A percentile compares a stretch with the other conserved stretches of the same genome.
These are phyloP conservation scores for Dendrocalamus sinicus DNA, from an alignment of 176 grass and related monocot species.

Conservation along the genomic window DNA sequence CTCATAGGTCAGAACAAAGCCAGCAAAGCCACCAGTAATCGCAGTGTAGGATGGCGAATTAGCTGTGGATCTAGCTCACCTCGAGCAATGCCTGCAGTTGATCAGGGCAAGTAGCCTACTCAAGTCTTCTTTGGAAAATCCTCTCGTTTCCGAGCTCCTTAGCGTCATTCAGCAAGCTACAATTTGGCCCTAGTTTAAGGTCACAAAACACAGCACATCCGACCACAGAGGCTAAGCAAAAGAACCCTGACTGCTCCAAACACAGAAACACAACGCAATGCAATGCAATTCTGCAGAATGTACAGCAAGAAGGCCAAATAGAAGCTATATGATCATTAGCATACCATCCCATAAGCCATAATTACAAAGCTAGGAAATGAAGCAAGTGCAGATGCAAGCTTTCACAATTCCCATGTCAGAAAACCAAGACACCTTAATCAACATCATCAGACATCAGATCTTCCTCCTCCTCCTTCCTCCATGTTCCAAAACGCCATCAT, in stretches of 20 bases:
- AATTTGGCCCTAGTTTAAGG: neutral
- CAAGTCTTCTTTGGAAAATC: no score
- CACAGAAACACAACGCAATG: neutral
- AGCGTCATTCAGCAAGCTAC: neutral
- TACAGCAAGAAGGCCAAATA: neutral
- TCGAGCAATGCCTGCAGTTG: neutral
- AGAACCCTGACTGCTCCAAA: neutral
- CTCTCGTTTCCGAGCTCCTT: neutral
- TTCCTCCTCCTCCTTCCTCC: neutral
- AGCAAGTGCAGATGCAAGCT: neutral
- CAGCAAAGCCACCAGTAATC: neutral
- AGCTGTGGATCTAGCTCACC: neutral
- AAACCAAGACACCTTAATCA: neutral
- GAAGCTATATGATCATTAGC: constrained; percentile 5
- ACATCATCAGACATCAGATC: neutral
- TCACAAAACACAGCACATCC: neutral
- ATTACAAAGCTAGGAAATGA: neutral
- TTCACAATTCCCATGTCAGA: neutral
- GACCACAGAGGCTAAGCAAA: neutral
- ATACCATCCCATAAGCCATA: neutral
- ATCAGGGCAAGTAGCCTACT: no score
- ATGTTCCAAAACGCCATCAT: neutral
- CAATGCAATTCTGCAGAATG: neutral
- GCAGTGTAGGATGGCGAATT: neutral
- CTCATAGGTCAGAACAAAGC: neutral